Conservation (phyloP, 2,329 filamentous ascomycete genomes). For the Apiospora rasikravindrae region DNA sequence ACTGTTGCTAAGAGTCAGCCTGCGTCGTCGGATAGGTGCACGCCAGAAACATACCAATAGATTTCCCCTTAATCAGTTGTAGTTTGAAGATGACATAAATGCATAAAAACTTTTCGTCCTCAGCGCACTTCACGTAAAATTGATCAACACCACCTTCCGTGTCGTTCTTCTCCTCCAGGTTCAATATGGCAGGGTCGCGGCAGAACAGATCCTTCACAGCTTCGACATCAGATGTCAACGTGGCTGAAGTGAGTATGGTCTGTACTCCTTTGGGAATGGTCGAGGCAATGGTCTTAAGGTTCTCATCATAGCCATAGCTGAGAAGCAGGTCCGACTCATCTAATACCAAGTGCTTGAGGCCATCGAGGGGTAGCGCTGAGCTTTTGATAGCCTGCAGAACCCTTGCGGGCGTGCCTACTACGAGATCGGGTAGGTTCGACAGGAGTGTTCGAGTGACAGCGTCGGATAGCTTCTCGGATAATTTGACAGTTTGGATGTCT, state of each 20-base stretch:
- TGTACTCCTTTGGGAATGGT: constrained; percentile 85
- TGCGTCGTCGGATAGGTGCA: neutral
- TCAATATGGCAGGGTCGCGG: constrained; percentile 76
- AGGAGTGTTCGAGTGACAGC: constrained; percentile 87
- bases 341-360: constrained; percentile 79
- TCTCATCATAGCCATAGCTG: constrained; percentile 92
- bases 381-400: constrained; percentile 79
- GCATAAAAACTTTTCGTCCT: constrained; percentile 95
- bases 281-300: constrained; percentile 79
- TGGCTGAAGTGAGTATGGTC: constrained; percentile 92
- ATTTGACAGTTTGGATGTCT: constrained; percentile 80
- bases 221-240: constrained; percentile 85
- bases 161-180: constrained; percentile 82
- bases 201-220: constrained; percentile 86
- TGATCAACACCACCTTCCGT: constrained; percentile 81
- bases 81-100: constrained; percentile 96
- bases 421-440: constrained; percentile 83
- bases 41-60: neutral
- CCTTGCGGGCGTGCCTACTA: constrained; percentile 89
- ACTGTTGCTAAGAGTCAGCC: constrained; percentile 63
- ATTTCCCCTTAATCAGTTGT: constrained; percentile 88
- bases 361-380: constrained; percentile 71
- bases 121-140: constrained; percentile 74
- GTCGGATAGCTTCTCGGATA: constrained; percentile 89
- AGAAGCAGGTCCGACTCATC: constrained; percentile 95